Conservation (phyloP, 768 basidiomycete genomes). For the Galerina marginata region DNA sequence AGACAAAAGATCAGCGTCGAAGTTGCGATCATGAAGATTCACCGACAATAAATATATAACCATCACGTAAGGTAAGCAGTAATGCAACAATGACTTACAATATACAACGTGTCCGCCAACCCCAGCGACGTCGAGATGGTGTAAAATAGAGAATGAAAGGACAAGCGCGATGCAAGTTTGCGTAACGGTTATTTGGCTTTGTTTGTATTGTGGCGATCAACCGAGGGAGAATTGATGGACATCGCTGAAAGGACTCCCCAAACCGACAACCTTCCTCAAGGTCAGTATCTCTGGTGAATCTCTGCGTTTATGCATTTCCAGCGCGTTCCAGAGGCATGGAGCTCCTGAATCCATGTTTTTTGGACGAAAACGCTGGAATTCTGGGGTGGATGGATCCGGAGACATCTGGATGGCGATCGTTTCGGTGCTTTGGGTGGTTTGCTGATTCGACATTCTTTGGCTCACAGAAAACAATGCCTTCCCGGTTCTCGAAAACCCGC, state of each 20-base stretch:
- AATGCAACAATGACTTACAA: conserved; percentile 32
- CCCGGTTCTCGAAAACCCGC: conserved; percentile 94
- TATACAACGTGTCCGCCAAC: conserved; percentile 12
- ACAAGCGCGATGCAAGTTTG: conserved; percentile 14
- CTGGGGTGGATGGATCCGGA: conserved; percentile 44
- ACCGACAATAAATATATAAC: conserved; percentile 77
- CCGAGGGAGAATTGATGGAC: conserved; percentile 26
- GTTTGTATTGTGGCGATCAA: conserved; percentile 36
- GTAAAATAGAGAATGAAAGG: conserved; percentile 5
- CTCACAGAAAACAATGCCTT: conserved; percentile 77
- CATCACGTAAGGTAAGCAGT: conserved; percentile 47
- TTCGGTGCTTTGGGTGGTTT: conserved; percentile 12
- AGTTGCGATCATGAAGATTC: conserved; percentile 60
- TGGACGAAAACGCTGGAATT: conserved; percentile 31
- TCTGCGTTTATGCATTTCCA: conserved; percentile 15
- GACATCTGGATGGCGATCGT: conserved; percentile 53
- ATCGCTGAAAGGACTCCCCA: conserved; percentile 37
- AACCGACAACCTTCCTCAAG: conserved; percentile 65
- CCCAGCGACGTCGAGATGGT: conserved; percentile 3
- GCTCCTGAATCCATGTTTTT: conserved; percentile 26
- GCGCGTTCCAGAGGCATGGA: conserved; percentile 17
- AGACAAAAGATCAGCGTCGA: conserved; percentile 46
- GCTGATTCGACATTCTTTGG: conserved; percentile 21
- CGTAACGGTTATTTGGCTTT: conserved; percentile 30
- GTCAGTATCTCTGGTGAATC: conserved; percentile 52